Percentiles rank a stretch among this genome's conserved stretches.
phyloP scores from a whole-genome alignment of 495 filamentous ascomycete species.

The Letharia lupina region DNA sequence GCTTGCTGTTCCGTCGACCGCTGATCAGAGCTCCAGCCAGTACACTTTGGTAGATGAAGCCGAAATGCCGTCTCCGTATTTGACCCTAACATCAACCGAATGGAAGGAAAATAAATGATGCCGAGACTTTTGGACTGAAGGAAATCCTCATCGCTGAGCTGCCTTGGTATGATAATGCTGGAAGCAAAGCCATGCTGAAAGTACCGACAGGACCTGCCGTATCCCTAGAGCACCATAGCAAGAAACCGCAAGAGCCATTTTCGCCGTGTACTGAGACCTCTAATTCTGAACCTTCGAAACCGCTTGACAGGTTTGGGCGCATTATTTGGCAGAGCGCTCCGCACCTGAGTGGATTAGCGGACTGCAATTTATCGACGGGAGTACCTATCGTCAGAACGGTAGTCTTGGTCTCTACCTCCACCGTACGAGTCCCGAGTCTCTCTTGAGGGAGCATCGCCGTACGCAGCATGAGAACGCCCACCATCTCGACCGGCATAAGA shows the following conservation, averaged over 20 bases:
- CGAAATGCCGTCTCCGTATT: constrained; percentile 18
- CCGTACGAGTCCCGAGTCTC: constrained; percentile 25
- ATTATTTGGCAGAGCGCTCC: constrained; percentile 30
- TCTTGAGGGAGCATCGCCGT: constrained; percentile 32
- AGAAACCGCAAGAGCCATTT: constrained; percentile 8
- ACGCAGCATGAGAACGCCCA: constrained; percentile 38
- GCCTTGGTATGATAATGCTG: constrained; percentile 11
- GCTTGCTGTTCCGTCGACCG: constrained; percentile 11
- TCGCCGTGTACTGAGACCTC: constrained; percentile 8
- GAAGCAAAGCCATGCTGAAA: constrained; percentile 18
- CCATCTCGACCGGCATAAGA: constrained; percentile 38
- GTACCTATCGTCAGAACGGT: constrained; percentile 29
- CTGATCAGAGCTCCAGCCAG: constrained; percentile 18
- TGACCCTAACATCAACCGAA: constrained; percentile 19
- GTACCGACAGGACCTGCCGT: constrained; percentile 11
- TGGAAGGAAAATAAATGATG: constrained; percentile 22
- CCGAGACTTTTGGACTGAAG: constrained; percentile 21
- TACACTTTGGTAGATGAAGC: constrained; percentile 18
- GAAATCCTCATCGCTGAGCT: constrained; percentile 19
- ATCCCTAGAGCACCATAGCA: constrained; percentile 18
- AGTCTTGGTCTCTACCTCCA: constrained; percentile 29
- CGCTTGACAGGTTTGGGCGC: constrained; percentile 23
- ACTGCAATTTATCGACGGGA: constrained; percentile 25
- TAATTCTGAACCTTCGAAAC: constrained; percentile 11
- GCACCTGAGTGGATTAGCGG: constrained; percentile 28